Conservation (phyloP, 305 asterid genomes). For the Fraxinus baroniana region DNA sequence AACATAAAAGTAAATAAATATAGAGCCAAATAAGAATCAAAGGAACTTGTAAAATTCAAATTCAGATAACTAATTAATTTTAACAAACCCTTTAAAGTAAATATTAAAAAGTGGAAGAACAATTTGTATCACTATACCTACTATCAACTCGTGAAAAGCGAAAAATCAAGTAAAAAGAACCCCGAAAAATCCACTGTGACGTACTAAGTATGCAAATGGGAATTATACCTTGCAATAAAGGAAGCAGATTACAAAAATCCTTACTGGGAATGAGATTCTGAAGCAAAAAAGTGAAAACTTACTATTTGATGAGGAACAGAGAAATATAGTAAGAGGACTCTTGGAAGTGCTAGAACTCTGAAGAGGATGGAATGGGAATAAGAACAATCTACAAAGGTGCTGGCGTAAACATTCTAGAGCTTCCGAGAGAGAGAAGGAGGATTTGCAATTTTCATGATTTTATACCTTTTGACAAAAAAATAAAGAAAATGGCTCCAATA, state of each 20-base stretch:
- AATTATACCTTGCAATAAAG: not conserved
- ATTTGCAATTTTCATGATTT: not conserved
- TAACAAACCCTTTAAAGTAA: not conserved
- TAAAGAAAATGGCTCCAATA: no score
- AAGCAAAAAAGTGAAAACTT: conserved; percentile 16
- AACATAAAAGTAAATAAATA: not conserved
- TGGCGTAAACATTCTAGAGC: conserved; percentile 44
- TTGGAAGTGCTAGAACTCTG: conserved; percentile 8
- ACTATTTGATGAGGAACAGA: conserved; percentile 19
- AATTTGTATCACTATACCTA: not conserved
- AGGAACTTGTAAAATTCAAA: not conserved
- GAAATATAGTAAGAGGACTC: conserved; percentile 6
- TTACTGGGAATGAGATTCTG: not conserved
- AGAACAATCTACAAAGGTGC: no score
- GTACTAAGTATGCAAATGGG: not conserved
- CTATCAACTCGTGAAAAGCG: not conserved
- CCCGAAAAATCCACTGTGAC: not conserved
- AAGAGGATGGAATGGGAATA: not conserved
- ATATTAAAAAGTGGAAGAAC: no score
- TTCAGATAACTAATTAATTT: not conserved
- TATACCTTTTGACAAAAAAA: no score
- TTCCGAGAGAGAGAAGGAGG: conserved; percentile 30
- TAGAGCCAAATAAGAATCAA: not conserved
- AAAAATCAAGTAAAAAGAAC: not conserved
- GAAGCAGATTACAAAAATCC: not conserved